Conservation (phyloP, 148 eudicot genomes). For the Rhododendron molle region DNA sequence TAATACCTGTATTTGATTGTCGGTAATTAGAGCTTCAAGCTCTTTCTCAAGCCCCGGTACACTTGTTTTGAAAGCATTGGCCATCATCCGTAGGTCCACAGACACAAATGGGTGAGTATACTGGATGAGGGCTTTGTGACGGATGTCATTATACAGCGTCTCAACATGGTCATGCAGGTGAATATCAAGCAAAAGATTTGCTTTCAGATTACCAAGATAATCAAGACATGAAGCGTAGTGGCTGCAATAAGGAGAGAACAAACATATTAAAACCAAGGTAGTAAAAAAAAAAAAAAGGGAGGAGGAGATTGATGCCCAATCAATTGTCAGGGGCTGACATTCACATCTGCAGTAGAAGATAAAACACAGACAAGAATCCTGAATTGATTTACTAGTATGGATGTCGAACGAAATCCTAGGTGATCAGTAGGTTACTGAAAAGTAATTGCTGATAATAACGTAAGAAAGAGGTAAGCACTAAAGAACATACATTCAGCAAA, state of each 20-base stretch:
- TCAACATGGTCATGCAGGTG: slow-evolving; percentile 93
- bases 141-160: slow-evolving; percentile 69
- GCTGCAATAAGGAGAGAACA: slow-evolving; percentile 35
- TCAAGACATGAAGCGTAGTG: slow-evolving; percentile 91
- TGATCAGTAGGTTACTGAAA: not conserved
- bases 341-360: not conserved
- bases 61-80: slow-evolving; percentile 81
- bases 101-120: slow-evolving; percentile 87
- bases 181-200: slow-evolving; percentile 78
- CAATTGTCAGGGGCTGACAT: not conserved
- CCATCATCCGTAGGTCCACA: slow-evolving; percentile 93
- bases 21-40: slow-evolving; percentile 82
- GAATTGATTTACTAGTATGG: not conserved
- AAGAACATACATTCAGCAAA: not conserved
- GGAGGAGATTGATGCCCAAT: not conserved
- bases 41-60: slow-evolving; percentile 78
- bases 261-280: not conserved
- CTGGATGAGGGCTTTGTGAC: slow-evolving; percentile 92
- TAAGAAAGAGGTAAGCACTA: not conserved
- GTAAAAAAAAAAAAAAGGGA: not conserved
- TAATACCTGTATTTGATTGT: slow-evolving; percentile 82
- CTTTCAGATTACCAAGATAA: slow-evolving; percentile 77
- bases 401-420: not conserved
- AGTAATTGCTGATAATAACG: not conserved
- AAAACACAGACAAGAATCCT: not conserved